Evolutionary conservation across 192 early-diverging fungal genomes (phyloP), one percentile per base, ranked within the genome.

Genomic region (Podila clonocystis): DNA sequence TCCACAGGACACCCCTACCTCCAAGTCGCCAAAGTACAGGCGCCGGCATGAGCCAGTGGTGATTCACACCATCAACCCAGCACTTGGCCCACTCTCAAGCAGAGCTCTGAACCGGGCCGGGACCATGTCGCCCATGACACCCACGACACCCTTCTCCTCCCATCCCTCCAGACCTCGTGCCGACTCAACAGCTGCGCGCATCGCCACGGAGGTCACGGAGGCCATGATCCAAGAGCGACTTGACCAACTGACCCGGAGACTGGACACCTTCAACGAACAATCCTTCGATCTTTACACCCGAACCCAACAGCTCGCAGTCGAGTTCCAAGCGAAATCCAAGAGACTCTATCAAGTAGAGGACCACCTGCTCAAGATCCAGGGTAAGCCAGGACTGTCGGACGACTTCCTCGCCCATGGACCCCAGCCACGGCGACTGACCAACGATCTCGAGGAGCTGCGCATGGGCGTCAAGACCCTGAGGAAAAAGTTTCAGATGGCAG

Each of bases 391-490:
- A 20, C 57, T 80, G 20, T 79, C 67, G 3, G 75, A 79, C 33
- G 48, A 36, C 1, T 65, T 52, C 29, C 28, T 66, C 24, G 68
- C 62, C 11, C 41, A 58, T 60, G 75, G 30, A 41, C 50, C 48
- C 6, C 3, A 48, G 12, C 58, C 12, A 11, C 63, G 77, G 15
- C 59, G 77, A 26, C 17, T 73, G 62, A 80, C 77, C 4, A 62
- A 72, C 28, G 77, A 80, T 59, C 29, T 80, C 31, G 77, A 80
- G 30, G 77, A 80, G n/a, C 17, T 73, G 34, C 63, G 57, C 0
- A 68, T 80, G 66, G 77, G 77, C 13, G 77, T 80, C 55, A 80
- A 65, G 58, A 73, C 77, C 7, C 31, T 80, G 31, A 68, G 70
- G 38, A 72, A 60, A 38, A 80, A 80, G 71, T 80, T 80, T 33